A percentile compares a stretch with the other conserved stretches of the same genome.
phyloP scores from a whole-genome alignment of 2,329 filamentous ascomycete genomes.

The Trichoderma aggressivum region DNA sequence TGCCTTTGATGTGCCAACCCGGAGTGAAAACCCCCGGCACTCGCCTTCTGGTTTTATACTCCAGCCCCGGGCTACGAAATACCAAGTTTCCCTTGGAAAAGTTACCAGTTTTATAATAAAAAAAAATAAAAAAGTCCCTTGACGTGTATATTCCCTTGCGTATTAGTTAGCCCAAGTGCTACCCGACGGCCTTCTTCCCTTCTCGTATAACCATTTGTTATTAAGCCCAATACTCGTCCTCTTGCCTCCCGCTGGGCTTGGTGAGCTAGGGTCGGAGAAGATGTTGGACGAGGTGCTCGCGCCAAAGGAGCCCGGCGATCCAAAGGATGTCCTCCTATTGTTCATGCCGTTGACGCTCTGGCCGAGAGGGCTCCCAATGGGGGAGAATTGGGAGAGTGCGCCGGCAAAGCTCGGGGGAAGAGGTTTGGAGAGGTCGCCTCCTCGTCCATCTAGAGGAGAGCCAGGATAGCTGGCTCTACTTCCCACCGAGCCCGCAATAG shows the following conservation, averaged over 20 bases:
- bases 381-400: conserved; percentile 47
- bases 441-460: conserved; percentile 57
- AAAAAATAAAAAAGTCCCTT: background rate
- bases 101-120: background rate
- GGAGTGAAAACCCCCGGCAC: background rate
- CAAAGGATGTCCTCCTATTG: conserved; percentile 57
- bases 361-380: conserved; percentile 53
- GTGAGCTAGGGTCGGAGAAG: conserved; percentile 62
- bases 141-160: background rate
- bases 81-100: background rate
- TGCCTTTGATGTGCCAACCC: background rate
- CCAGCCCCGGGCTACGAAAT: conserved; percentile 5
- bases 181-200: conserved; percentile 58
- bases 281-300: conserved; percentile 45
- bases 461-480: conserved; percentile 55
- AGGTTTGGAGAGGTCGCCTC: conserved; percentile 42
- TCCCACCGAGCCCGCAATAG: conserved; percentile 58
- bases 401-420: conserved; percentile 31
- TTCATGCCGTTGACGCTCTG: conserved; percentile 55
- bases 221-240: conserved; percentile 75
- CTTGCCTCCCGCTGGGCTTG: conserved; percentile 64
- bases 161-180: conserved; percentile 39
- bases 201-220: conserved; percentile 94
- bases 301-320: conserved; percentile 52
- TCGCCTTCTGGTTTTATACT: conserved; percentile 13